phyloP scores from a whole-genome alignment of 2,329 filamentous ascomycete genomes.

The Fusarium camptoceras region DNA sequence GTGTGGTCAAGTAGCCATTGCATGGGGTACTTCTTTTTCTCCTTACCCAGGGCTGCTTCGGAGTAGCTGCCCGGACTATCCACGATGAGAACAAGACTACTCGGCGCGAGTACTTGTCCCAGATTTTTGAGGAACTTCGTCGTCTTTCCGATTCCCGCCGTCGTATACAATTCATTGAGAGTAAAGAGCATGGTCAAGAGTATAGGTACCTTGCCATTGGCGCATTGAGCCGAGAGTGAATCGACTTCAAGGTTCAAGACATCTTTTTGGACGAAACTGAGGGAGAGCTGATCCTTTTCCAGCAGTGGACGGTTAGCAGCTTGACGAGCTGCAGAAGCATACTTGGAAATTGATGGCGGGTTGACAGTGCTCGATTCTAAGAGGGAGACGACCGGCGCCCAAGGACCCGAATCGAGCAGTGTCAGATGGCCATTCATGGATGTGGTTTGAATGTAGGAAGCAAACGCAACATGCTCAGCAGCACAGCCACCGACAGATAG shows the following conservation, averaged over 20 bases:
- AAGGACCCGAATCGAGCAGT: slow-evolving; percentile 86
- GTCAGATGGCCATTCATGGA: slow-evolving; percentile 58
- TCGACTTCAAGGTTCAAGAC: slow-evolving; percentile 57
- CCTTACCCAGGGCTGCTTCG: slow-evolving; percentile 76
- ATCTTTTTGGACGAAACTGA: slow-evolving; percentile 62
- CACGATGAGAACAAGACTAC: slow-evolving; percentile 82
- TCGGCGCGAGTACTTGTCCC: slow-evolving; percentile 66
- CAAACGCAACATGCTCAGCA: slow-evolving; percentile 70
- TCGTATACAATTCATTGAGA: slow-evolving; percentile 91
- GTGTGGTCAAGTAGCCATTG: slow-evolving; percentile 90
- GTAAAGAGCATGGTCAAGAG: slow-evolving; percentile 92
- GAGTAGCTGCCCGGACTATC: slow-evolving; percentile 96
- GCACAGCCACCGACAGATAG: slow-evolving; percentile 68
- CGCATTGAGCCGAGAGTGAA: slow-evolving; percentile 51
- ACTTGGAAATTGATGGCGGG: slow-evolving; percentile 62
- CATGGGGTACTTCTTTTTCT: slow-evolving; percentile 84
- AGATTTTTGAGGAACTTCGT: slow-evolving; percentile 80
- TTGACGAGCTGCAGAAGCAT: slow-evolving; percentile 61
- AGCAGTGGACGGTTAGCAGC: slow-evolving; percentile 61
- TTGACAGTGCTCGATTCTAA: slow-evolving; percentile 69
- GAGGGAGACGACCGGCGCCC: slow-evolving; percentile 71
- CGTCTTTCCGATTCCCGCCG: slow-evolving; percentile 76
- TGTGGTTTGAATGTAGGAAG: slow-evolving; percentile 54
- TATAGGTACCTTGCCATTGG: slow-evolving; percentile 51
- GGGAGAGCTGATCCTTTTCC: slow-evolving; percentile 51